Conservation (phyloP, 108 stramenopile species). For the Skeletonema marinoi region DNA sequence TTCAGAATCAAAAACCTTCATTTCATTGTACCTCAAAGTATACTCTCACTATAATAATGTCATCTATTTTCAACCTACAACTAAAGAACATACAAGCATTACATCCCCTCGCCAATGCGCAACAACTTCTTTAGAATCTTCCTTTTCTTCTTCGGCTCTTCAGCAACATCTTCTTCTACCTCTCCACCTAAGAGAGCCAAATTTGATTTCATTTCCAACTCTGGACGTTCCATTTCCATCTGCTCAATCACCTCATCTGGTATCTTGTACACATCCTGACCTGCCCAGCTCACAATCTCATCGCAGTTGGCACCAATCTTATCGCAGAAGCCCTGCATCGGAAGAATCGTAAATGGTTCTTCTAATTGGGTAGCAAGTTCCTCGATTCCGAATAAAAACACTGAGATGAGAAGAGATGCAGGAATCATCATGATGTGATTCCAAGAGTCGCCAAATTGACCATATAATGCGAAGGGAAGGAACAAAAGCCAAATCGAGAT, state of each 20-base stretch:
- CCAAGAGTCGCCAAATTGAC: conserved; percentile 50
- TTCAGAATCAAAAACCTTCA: no score
- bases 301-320: conserved; percentile 57
- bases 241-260: no score
- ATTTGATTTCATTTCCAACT: background rate
- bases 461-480: conserved; percentile 61
- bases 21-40: no score
- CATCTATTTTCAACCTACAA: no score
- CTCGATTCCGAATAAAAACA: conserved; percentile 73
- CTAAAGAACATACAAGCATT: no score
- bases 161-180: background rate
- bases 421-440: conserved; percentile 67
- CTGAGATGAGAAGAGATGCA: conserved; percentile 45
- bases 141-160: background rate
- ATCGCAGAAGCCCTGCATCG: conserved; percentile 73
- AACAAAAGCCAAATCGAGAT: conserved; percentile 56
- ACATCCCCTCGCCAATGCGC: background rate
- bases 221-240: background rate
- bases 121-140: background rate
- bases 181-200: background rate
- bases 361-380: conserved; percentile 72
- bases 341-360: conserved; percentile 76
- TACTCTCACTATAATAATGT: no score
- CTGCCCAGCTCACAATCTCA: conserved; percentile 53
- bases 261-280: background rate